Evolutionary conservation across 225 moss, liverwort and hornwort species (phyloP), one percentile per base, ranked within the genome.

Genomic region (Thuidium tamariscinum): DNA sequence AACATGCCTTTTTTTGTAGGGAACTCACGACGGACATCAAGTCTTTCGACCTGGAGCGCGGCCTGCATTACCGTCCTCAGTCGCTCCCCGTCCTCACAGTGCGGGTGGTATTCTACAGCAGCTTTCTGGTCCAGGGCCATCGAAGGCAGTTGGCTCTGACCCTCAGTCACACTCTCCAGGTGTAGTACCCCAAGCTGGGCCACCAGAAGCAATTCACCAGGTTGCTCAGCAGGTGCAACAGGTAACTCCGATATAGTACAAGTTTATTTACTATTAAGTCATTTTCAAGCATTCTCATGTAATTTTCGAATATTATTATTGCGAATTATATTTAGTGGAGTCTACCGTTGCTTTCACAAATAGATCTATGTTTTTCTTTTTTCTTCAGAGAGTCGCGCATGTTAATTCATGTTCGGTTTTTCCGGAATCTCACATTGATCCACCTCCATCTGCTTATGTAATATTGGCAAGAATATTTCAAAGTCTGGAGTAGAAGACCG

Each of bases 201-300:
- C 89, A 87, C 90, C 91, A 79, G 74, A 74, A 82, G 88, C 59
- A 63, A 88, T 93, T 86, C 91, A 91, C 64, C 93, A 95, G 69
- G 93, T 91, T 91, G 92, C 90, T 74, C 91, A 94, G 90, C 96
- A 96, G 85, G 91, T 95, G 89, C 97, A 94, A 83, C 95, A 96
- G 93, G 93, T 93, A 87, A 83, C 49, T 68, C 63, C 37, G 26
- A 15, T 56, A 5, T 41, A 26, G 42, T 49, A n/a, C 16, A 29
- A 57, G 77, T 55, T 17, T 48, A 48, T 69, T 7, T 56, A 48
- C 30, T 60, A 20, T 23, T n/a, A 11, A 8, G n/a, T 51, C 52
- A 36, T 69, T 80, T 61, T 37, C 32, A 30, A 72, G 10, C 39
- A 32, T 21, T 11, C 32, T 71, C 44, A 3, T 41, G 25, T 48